Percentiles rank a stretch among this genome's conserved stretches.
Evolutionary conservation across 2,329 filamentous ascomycete genomes (phyloP).

Genomic region (Trichophyton benhamiae): DNA sequence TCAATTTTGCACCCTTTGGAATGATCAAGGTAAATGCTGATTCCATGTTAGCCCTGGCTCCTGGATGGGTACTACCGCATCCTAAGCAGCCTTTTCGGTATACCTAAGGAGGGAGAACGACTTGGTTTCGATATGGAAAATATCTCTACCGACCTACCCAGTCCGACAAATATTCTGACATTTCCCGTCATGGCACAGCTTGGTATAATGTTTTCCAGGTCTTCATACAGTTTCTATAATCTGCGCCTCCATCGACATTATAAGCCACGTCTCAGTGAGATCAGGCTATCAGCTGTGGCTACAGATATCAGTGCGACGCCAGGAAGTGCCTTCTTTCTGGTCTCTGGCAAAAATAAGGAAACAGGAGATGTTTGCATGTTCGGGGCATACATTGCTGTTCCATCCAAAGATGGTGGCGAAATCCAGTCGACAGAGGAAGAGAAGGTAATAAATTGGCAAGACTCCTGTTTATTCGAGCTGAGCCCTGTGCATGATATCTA

Average conservation of each 20-base stretch:
- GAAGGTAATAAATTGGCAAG: not conserved
- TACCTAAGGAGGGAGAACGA: not conserved
- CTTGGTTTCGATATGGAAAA: not conserved
- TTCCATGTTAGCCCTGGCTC: not conserved
- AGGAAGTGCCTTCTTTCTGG: not conserved
- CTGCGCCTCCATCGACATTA: not conserved
- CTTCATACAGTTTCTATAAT: not conserved
- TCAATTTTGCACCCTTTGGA: not conserved
- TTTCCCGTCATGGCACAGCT: not conserved
- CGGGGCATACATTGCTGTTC: not conserved
- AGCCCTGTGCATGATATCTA: not conserved
- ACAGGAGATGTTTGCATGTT: not conserved
- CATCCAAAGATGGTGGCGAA: not conserved
- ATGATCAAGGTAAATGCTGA: not conserved
- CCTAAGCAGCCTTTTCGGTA: not conserved
- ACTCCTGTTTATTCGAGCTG: not conserved
- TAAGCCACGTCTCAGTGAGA: not conserved
- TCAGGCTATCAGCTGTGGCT: not conserved
- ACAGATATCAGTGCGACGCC: not conserved
- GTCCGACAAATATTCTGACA: not conserved
- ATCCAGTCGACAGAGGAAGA: not conserved
- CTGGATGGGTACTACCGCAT: not conserved
- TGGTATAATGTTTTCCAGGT: not conserved
- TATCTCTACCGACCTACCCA: not conserved
- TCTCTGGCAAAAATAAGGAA: not conserved